These are phyloP conservation scores for Bretschneidera sinensis DNA, from an alignment of 345 rosid genomes.

Conservation along the genomic window DNA sequence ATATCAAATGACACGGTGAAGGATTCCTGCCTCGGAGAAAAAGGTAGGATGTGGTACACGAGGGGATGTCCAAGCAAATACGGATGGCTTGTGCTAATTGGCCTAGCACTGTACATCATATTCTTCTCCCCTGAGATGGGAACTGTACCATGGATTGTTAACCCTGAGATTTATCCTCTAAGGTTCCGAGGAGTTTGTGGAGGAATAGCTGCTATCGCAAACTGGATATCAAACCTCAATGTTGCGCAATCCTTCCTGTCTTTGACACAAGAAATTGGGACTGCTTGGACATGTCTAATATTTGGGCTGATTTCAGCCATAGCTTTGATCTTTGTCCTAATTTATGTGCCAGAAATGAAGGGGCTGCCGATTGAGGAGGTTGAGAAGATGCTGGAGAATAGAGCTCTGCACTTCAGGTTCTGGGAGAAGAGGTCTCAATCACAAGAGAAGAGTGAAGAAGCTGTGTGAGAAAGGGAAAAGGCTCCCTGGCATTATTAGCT, in stretches of 20 bases:
- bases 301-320: slow-evolving; percentile 61
- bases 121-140: slow-evolving; percentile 94
- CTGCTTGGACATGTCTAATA: slow-evolving; percentile 63
- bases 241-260: slow-evolving; percentile 80
- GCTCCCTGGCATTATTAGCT: too few relatives aligned
- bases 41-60: slow-evolving; percentile 65
- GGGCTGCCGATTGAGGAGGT: slow-evolving; percentile 82
- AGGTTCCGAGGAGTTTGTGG: slow-evolving; percentile 79
- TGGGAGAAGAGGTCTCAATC: slow-evolving; percentile 40
- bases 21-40: slow-evolving; percentile 36
- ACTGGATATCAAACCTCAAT: slow-evolving; percentile 79
- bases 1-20: slow-evolving; percentile 43
- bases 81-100: slow-evolving; percentile 69
- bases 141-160: slow-evolving; percentile 82
- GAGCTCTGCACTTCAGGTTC: slow-evolving; percentile 56
- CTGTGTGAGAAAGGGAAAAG: slow-evolving; percentile 15
- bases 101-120: slow-evolving; percentile 72
- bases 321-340: slow-evolving; percentile 59
- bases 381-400: slow-evolving; percentile 73
- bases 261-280: slow-evolving; percentile 62
- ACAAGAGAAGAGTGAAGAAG: slow-evolving; percentile 34
- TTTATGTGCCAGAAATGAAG: slow-evolving; percentile 83
- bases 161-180: slow-evolving; percentile 82
- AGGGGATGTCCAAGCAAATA: slow-evolving; percentile 81
- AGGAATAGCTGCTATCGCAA: slow-evolving; percentile 85